phyloP scores from a whole-genome alignment of 2,329 filamentous ascomycete genomes.

The Ophioceras dolichostomum region DNA sequence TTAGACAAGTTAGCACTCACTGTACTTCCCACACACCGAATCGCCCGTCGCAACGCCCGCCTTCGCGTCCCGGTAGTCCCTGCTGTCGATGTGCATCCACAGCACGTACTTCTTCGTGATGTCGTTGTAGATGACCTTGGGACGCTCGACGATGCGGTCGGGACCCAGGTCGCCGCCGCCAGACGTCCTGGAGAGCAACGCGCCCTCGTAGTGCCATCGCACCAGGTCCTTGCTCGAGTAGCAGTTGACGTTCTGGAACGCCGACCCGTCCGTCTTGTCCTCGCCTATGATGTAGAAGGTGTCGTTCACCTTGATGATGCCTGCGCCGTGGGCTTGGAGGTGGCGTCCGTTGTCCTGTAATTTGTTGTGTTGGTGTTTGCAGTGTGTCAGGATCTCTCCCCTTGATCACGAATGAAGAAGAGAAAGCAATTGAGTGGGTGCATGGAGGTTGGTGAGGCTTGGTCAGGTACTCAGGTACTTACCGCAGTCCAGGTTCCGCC shows the following conservation, averaged over 20 bases:
- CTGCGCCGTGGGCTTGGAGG: constrained; percentile 55
- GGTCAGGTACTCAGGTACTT: neutral
- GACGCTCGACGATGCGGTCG: constrained; percentile 51
- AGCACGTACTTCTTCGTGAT: constrained; percentile 31
- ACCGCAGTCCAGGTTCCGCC: constrained; percentile 14
- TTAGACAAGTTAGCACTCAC: too few relatives aligned
- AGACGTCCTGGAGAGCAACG: constrained; percentile 9
- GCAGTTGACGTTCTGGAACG: constrained; percentile 56
- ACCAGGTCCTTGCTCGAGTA: constrained; percentile 54
- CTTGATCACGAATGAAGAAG: neutral
- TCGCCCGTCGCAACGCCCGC: constrained; percentile 21
- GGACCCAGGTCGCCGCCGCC: constrained; percentile 9
- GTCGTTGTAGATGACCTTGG: constrained; percentile 58
- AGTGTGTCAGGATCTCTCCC: neutral
- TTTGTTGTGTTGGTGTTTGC: neutral
- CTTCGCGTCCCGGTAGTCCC: constrained; percentile 19
- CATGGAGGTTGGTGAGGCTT: neutral
- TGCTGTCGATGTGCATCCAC: constrained; percentile 56
- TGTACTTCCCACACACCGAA: constrained; percentile 48
- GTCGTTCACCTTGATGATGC: constrained; percentile 43
- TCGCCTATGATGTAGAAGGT: constrained; percentile 60
- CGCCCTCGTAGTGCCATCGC: constrained; percentile 20
- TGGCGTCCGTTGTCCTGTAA: constrained; percentile 22
- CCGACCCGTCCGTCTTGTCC: constrained; percentile 50
- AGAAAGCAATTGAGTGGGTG: neutral